phyloP scores from a whole-genome alignment of 192 early-diverging fungal species.

The Martensiomyces pterosporus region DNA sequence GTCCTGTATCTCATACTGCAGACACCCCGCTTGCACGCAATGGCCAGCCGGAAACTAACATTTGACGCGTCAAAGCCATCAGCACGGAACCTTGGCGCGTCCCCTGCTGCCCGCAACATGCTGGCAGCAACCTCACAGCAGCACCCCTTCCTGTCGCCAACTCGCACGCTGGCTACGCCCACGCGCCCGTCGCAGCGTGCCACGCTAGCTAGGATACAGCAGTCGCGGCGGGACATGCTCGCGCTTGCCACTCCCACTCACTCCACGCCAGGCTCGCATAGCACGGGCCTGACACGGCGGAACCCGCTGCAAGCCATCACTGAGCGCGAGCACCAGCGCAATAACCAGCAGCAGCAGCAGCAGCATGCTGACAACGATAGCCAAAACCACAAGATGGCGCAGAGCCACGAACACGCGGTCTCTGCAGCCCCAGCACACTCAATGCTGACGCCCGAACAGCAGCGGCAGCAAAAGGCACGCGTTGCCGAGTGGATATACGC shows the following conservation, averaged over 20 bases:
- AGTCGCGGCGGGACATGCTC: slow-evolving; percentile 11
- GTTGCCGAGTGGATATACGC: slow-evolving; percentile 48
- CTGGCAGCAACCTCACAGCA: slow-evolving; percentile 16
- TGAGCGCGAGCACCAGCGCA: slow-evolving; percentile 27
- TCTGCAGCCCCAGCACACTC: neutral
- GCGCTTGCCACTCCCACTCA: slow-evolving; percentile 12
- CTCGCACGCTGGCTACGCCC: slow-evolving; percentile 30
- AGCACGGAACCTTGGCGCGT: slow-evolving; percentile 30
- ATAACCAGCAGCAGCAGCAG: slow-evolving; percentile 10
- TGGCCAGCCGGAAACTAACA: slow-evolving; percentile 45
- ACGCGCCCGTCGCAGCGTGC: slow-evolving; percentile 39
- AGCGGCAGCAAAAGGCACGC: slow-evolving; percentile 36
- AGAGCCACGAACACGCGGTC: neutral
- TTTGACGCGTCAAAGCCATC: slow-evolving; percentile 47
- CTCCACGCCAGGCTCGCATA: neutral
- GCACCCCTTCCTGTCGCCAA: slow-evolving; percentile 17
- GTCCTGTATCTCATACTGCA: neutral
- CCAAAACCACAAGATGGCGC: no score
- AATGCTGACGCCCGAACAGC: slow-evolving; percentile 22
- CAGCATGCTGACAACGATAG: neutral
- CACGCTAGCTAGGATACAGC: slow-evolving; percentile 14
- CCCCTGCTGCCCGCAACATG: slow-evolving; percentile 20
- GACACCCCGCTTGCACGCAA: neutral
- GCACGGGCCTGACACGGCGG: slow-evolving; percentile 4
- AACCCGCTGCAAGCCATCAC: slow-evolving; percentile 42